These are phyloP conservation scores for Tetradesmus obliquus DNA, from an alignment of 139 green algal genomes.

Conservation along the genomic window DNA sequence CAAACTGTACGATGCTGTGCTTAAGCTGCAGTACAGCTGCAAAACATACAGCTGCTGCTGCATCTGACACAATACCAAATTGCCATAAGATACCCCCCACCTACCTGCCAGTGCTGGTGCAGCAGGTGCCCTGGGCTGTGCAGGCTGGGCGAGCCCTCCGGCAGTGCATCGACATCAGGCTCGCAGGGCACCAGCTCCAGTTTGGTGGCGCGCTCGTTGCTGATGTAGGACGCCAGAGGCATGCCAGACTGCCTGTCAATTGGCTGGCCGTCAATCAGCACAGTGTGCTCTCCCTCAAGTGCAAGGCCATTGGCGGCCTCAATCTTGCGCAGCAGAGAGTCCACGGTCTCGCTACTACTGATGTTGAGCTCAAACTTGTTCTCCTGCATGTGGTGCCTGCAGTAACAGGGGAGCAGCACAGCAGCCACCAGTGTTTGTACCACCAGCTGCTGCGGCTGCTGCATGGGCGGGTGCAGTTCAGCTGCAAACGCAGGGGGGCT, in stretches of 20 bases:
- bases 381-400: constrained; percentile 26
- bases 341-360: constrained; percentile 48
- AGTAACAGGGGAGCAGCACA: not conserved
- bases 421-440: not conserved
- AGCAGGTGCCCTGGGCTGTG: constrained; percentile 58
- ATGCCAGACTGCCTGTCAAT: constrained; percentile 2
- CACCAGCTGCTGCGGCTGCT: not conserved
- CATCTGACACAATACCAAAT: not conserved
- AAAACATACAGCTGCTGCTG: no score
- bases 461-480: not conserved
- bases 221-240: constrained; percentile 53
- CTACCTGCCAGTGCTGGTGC: constrained; percentile 46
- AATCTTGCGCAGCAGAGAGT: constrained; percentile 57
- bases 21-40: no score
- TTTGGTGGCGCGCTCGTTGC: constrained; percentile 29
- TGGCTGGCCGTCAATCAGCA: constrained; percentile 29
- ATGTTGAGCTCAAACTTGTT: constrained; percentile 67
- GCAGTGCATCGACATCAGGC: constrained; percentile 40
- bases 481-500: not conserved
- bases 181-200: constrained; percentile 50
- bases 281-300: constrained; percentile 8
- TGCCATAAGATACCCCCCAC: not conserved
- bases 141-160: constrained; percentile 56
- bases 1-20: no score
- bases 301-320: constrained; percentile 44